phyloP scores from a whole-genome alignment of 345 rosid genomes.

The Brassica rapa region DNA sequence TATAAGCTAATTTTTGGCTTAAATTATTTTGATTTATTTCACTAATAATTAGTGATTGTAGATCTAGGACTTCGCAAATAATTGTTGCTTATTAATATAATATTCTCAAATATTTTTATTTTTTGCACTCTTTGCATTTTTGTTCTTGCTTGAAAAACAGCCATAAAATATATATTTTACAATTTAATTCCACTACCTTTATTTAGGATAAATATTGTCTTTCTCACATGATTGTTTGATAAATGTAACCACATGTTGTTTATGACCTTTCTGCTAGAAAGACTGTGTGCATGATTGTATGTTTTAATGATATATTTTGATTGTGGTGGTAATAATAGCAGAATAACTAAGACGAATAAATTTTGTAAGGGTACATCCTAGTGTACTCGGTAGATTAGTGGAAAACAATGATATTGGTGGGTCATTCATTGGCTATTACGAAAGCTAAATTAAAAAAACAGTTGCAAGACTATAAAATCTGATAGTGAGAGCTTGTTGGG shows the following conservation, averaged over 20 bases:
- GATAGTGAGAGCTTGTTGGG: slow-evolving; percentile 23
- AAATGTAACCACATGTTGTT: neutral
- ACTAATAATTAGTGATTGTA: too few species aligned
- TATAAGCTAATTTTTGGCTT: too few species aligned
- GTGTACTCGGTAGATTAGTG: slow-evolving; percentile 1
- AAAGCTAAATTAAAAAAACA: neutral
- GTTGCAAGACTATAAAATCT: slow-evolving; percentile 1
- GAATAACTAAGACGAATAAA: neutral
- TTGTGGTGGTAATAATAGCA: neutral
- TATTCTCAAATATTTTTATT: too few species aligned
- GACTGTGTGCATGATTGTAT: slow-evolving; percentile 1
- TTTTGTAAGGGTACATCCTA: neutral
- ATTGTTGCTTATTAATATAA: too few species aligned
- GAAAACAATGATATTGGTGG: slow-evolving; percentile 11
- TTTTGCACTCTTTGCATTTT: too few species aligned
- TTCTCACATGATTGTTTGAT: neutral
- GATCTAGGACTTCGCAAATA: too few species aligned
- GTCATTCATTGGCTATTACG: neutral
- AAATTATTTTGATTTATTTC: too few species aligned
- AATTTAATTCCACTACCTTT: neutral
- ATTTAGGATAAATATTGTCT: neutral
- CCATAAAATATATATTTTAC: neutral
- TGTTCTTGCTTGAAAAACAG: neutral
- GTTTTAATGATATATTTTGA: neutral
- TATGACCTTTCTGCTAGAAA: neutral